Evolutionary conservation across 768 basidiomycete genomes (phyloP).

Genomic region (Imleria badia): DNA sequence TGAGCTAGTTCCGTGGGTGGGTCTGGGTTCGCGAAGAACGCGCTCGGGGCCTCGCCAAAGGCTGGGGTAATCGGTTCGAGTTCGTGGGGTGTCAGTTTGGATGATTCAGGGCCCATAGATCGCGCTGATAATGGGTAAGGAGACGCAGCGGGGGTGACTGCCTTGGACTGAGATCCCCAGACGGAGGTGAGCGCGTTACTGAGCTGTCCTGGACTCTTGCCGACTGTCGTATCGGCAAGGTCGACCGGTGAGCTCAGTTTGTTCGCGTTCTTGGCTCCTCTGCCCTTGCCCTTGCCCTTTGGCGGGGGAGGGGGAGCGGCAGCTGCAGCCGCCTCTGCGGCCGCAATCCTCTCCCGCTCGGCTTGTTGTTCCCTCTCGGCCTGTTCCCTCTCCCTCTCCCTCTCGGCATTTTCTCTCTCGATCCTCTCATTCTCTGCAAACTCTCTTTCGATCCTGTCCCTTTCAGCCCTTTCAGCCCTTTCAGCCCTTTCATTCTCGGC

Average conservation of each 20-base stretch:
- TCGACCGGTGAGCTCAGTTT: conserved; percentile 32
- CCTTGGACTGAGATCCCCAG: conserved; percentile 44
- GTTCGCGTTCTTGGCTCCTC: conserved; percentile 21
- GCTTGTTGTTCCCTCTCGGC: conserved; percentile 10
- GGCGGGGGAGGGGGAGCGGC: not conserved
- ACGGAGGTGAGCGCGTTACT: conserved; percentile 45
- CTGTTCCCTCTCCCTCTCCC: conserved; percentile 3
- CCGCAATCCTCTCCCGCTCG: conserved; percentile 12
- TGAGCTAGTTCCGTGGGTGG: not conserved
- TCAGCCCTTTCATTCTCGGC: conserved; percentile 2
- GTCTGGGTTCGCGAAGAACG: not conserved
- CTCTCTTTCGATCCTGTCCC: not conserved
- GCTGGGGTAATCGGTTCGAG: conserved; percentile 11
- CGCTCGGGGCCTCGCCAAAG: conserved; percentile 11
- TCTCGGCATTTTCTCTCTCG: conserved; percentile 2
- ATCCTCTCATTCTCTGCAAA: not conserved
- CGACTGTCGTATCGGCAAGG: conserved; percentile 36
- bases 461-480: conserved; percentile 1
- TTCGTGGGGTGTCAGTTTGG: conserved; percentile 1
- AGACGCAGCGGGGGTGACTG: conserved; percentile 30
- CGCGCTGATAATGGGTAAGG: conserved; percentile 22
- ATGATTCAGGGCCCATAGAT: conserved; percentile 21
- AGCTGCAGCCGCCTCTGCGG: conserved; percentile 5
- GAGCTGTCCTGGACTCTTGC: conserved; percentile 39
- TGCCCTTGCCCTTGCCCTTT: conserved; percentile 17